Conservation (phyloP, 257 asterid genomes). For the Orobanche coerulescens region DNA sequence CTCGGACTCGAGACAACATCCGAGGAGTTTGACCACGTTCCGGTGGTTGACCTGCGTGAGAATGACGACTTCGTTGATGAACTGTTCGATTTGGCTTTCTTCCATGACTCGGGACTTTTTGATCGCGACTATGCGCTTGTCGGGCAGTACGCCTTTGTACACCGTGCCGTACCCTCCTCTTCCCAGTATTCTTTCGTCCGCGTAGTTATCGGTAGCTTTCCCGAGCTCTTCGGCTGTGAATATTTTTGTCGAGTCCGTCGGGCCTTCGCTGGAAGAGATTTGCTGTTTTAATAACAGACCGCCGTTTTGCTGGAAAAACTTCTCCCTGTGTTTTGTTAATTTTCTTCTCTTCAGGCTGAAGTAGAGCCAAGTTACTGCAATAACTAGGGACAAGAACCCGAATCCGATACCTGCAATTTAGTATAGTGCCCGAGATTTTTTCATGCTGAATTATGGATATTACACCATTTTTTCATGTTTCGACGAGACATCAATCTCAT, state of each 20-base stretch:
- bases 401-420: slow-evolving; percentile 56
- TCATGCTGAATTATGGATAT: too few relatives aligned
- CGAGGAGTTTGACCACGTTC: slow-evolving; percentile 63
- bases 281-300: slow-evolving; percentile 53
- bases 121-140: slow-evolving; percentile 50
- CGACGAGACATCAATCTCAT: too few relatives aligned
- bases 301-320: slow-evolving; percentile 73
- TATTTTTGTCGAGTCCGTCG: slow-evolving; percentile 42
- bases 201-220: slow-evolving; percentile 50
- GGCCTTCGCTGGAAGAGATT: slow-evolving; percentile 37
- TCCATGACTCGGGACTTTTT: slow-evolving; percentile 61
- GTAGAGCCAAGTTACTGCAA: slow-evolving; percentile 45
- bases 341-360: slow-evolving; percentile 45
- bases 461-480: too few relatives aligned
- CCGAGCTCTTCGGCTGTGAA: slow-evolving; percentile 55
- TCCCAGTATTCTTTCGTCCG: slow-evolving; percentile 56
- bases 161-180: slow-evolving; percentile 72
- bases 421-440: too few relatives aligned
- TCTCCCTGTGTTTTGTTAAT: slow-evolving; percentile 37
- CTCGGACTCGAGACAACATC: slow-evolving; percentile 68
- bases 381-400: slow-evolving; percentile 46
- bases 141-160: slow-evolving; percentile 53
- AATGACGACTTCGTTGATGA: slow-evolving; percentile 68
- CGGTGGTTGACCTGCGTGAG: slow-evolving; percentile 73
- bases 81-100: slow-evolving; percentile 52